Percentiles rank a stretch among this genome's conserved stretches.
phyloP scores from a whole-genome alignment of 139 green algal genomes.

The Coelastrella sp. region DNA sequence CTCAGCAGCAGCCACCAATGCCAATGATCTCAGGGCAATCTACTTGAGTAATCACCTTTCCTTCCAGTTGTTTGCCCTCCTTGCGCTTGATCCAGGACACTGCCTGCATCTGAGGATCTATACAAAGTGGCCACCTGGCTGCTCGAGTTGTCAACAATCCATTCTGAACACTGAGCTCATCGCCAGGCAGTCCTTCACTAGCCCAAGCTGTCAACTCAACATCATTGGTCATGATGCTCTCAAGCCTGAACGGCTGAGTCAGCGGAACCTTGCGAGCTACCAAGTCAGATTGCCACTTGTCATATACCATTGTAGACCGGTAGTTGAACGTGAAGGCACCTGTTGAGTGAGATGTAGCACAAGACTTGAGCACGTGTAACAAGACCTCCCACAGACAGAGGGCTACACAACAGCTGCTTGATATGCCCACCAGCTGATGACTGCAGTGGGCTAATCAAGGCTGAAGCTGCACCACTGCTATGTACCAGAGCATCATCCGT shows the following conservation, averaged over 20 bases:
- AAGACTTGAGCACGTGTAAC: too few relatives aligned
- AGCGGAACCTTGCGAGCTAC: constrained; percentile 68
- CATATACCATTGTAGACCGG: constrained; percentile 80
- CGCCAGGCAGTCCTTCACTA: constrained; percentile 79
- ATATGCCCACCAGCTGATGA: too few relatives aligned
- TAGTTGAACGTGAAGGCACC: constrained; percentile 89
- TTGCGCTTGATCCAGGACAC: constrained; percentile 90
- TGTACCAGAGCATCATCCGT: neutral
- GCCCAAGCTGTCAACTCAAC: constrained; percentile 81
- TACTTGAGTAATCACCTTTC: too few relatives aligned
- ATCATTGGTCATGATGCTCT: constrained; percentile 78
- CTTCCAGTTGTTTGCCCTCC: constrained; percentile 86
- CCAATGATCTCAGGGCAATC: too few relatives aligned
- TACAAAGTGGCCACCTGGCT: constrained; percentile 85
- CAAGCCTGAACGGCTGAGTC: constrained; percentile 71
- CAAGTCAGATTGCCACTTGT: constrained; percentile 82
- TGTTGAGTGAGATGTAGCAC: neutral
- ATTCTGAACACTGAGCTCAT: constrained; percentile 85
- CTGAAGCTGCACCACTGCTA: neutral
- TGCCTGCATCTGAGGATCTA: constrained; percentile 88
- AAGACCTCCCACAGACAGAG: too few relatives aligned
- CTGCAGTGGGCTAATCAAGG: too few relatives aligned
- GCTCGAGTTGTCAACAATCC: constrained; percentile 82
- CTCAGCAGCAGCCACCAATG: too few relatives aligned
- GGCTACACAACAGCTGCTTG: too few relatives aligned